Conservation (phyloP, 2,329 filamentous ascomycete species). For the Zalaria obscura region DNA sequence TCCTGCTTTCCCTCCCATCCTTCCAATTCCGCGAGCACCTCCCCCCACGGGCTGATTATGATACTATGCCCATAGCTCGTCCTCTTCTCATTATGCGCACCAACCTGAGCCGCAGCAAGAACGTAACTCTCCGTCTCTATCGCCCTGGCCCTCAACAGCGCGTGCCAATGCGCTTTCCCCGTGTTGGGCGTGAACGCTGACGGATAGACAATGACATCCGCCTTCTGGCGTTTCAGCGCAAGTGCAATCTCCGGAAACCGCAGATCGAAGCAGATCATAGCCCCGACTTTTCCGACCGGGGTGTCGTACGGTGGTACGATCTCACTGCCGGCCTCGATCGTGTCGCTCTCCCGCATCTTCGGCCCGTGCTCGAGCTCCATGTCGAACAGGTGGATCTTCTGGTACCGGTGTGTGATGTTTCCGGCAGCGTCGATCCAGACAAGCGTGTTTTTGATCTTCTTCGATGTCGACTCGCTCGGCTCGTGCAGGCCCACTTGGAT, state of each 20-base stretch:
- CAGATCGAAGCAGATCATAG: conserved; percentile 82
- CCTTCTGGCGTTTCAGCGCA: conserved; percentile 48
- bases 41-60: conserved; percentile 78
- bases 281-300: conserved; percentile 58
- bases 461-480: conserved; percentile 36
- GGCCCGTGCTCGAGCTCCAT: conserved; percentile 49
- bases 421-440: conserved; percentile 53
- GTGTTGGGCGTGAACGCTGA: conserved; percentile 84
- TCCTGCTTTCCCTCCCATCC: conserved; percentile 30
- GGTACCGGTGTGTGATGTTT: conserved; percentile 50
- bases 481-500: conserved; percentile 87
- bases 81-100: conserved; percentile 59
- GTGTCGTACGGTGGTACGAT: conserved; percentile 61
- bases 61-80: conserved; percentile 76
- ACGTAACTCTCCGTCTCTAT: conserved; percentile 85
- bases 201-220: conserved; percentile 72
- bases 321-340: conserved; percentile 51
- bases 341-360: conserved; percentile 47
- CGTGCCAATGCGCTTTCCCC: conserved; percentile 74
- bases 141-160: conserved; percentile 62
- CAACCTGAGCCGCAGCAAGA: conserved; percentile 70
- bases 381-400: conserved; percentile 89
- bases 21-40: conserved; percentile 50
- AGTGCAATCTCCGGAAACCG: conserved; percentile 67
- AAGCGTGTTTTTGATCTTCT: conserved; percentile 47